Base-by-base conservation (phyloP, 2,329 filamentous ascomycete genomes). In the Ophiocordyceps robertsii region DNA sequence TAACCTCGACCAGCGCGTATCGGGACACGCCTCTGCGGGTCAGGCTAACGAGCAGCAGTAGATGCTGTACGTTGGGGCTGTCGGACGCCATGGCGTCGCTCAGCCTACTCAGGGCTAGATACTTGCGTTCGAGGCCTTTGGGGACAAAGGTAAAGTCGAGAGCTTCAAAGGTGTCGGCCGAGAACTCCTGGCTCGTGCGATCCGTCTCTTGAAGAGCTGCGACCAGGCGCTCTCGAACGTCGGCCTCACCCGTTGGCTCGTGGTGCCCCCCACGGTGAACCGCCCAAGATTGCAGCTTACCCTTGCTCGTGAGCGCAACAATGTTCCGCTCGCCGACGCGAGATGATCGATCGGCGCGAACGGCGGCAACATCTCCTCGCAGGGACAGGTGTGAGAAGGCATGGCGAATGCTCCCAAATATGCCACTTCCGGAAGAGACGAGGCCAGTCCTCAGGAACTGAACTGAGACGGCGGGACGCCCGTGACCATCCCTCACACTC, bases 221-320 rank as follows among this genome's bases (percentile, higher is more conserved):
- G 14, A 81, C 57, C 31, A 95, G 70, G 4, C 73, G 62, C 19
- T 80, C 76, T 43, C 79, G 76, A 44, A 80, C 68, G 57, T 94
- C 84, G 19, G 80, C 69, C 47, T 90, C 85, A 24, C 74, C 73
- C 38, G 83, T 74, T 39, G 86, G 71, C 37, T 84, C 78, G 55
- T 88, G 81, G 50, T 89, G 85, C 30, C 89, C 89, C 46, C 84
- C 85, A 59, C 90, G 86, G 54, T 90, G 87, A 37, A 95, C 72
- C 55, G 83, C 84, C 92, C 92, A 98, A 8, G 82, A 73, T 52
- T 93, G 82, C 24, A 98, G 65, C 44, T 80, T 75, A 27, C 84
- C 90, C 52, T 82, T 82, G 42, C 78, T 73, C 2, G 88, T 92
- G 13, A 82, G 78, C 32, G 89, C 79, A 38, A 95, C 75, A 30